A percentile compares a stretch with the other conserved stretches of the same genome.
Evolutionary conservation across 1,284 basidiomycete genomes (phyloP).

Genomic region (Melampsora abietis-canadensis): DNA sequence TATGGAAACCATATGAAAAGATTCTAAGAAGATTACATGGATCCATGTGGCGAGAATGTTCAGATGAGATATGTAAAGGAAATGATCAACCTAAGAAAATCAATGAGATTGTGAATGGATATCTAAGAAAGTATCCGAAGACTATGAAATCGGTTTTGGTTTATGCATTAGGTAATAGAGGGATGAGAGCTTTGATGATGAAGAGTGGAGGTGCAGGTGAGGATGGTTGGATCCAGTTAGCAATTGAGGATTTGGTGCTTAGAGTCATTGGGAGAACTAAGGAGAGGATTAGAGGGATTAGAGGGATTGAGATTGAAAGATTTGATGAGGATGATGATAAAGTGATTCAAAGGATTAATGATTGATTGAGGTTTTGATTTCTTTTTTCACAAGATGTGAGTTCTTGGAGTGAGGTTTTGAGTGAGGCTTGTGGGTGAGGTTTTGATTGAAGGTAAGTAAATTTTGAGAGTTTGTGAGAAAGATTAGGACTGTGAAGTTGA

Average conservation of each 20-base stretch:
- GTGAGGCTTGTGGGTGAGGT: too few relatives aligned
- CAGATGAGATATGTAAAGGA: slow-evolving; percentile 14
- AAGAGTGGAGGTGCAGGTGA: neutral
- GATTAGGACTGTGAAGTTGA: too few relatives aligned
- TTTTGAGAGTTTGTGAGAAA: too few relatives aligned
- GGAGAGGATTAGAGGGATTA: slow-evolving; percentile 17
- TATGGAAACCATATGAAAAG: slow-evolving; percentile 34
- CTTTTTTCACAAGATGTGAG: too few relatives aligned
- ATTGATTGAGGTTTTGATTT: too few relatives aligned
- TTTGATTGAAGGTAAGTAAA: too few relatives aligned
- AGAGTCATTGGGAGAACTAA: slow-evolving; percentile 32
- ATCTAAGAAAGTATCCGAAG: slow-evolving; percentile 17
- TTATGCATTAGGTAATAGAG: slow-evolving; percentile 1
- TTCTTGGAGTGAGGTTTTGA: too few relatives aligned
- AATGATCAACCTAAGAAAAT: neutral
- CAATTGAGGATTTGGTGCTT: slow-evolving; percentile 25
- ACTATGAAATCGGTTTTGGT: slow-evolving; percentile 26
- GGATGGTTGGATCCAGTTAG: neutral
- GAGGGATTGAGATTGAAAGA: too few relatives aligned
- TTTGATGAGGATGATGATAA: too few relatives aligned
- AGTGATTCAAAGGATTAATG: too few relatives aligned
- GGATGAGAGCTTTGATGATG: neutral
- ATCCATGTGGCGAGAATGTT: slow-evolving; percentile 42
- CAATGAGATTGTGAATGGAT: slow-evolving; percentile 16
- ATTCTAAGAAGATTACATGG: slow-evolving; percentile 38